Evolutionary conservation across 768 basidiomycete species (phyloP).

Genomic region (Tylopilus subfusipes): DNA sequence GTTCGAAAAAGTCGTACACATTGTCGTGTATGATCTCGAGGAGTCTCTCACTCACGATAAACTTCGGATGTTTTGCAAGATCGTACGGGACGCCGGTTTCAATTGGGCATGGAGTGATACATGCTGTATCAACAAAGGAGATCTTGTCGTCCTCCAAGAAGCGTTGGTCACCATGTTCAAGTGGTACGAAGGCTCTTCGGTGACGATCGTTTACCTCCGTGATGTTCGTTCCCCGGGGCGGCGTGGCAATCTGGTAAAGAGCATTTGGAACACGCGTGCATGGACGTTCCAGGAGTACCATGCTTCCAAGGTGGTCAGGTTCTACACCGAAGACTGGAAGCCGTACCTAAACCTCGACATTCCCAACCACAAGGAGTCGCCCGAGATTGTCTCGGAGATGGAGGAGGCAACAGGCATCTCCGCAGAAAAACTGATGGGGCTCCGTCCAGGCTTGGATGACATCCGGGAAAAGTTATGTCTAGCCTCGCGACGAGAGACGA

Average conservation of each 20-base stretch:
- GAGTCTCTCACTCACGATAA: conserved; percentile 6
- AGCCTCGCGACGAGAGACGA: conserved; percentile 1
- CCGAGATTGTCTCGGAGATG: conserved; percentile 7
- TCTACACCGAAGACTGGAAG: conserved; percentile 1
- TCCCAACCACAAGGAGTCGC: conserved; percentile 1
- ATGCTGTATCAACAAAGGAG: conserved; percentile 9
- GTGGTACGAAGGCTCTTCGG: conserved; percentile 2
- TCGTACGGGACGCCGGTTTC: conserved; percentile 2
- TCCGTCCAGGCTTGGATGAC: background rate
- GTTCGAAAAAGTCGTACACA: background rate
- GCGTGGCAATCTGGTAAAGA: background rate
- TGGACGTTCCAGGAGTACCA: conserved; percentile 9
- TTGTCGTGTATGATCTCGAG: conserved; percentile 9
- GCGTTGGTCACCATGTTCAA: conserved; percentile 7
- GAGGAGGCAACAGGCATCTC: conserved; percentile 1
- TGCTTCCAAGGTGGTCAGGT: conserved; percentile 2
- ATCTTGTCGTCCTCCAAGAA: conserved; percentile 3
- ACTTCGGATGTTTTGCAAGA: conserved; percentile 2
- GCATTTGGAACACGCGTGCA: conserved; percentile 1
- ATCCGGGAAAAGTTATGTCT: conserved; percentile 2
- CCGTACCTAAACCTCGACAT: background rate
- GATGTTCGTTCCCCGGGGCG: background rate
- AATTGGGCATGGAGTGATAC: conserved; percentile 13
- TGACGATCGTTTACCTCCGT: conserved; percentile 3
- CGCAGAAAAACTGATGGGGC: background rate